Base-by-base conservation (phyloP, 164 flowering plant species). In the Umbilicus rupestris region DNA sequence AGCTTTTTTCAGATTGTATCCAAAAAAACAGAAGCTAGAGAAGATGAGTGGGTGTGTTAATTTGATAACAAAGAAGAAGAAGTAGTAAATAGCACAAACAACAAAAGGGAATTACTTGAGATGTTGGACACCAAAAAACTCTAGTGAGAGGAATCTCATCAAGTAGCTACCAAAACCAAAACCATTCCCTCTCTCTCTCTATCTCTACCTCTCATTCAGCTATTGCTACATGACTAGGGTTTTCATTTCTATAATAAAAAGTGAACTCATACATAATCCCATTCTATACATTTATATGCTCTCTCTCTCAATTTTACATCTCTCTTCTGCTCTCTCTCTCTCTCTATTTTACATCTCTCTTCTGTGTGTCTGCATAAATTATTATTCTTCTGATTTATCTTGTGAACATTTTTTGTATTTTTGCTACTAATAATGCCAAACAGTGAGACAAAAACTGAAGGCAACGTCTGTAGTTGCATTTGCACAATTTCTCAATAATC, bases 21-120 rank as follows among this genome's bases (percentile, higher is more conserved):
- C 33, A 55, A 26, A 55, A 55, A 55, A 55, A 55, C 60, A 55
- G 28, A 55, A 33, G 28, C n/a, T n/a, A 55, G 60, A 26, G 33
- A 55, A 28, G 60, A 55, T 55, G 19, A 55, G 60, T 55, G 60
- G 35, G 60, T 55, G 28, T 55, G 60, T 55, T 55, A 55, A 55
- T 55, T 55, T 55, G 60, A 55, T 55, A 28, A 55, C 60, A 55
- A 55, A 55, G 60, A 47, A 55, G 60, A 55, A 55, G 60, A 55
- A 29, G 60, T 11, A 55, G 60, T n/a, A 55, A 26, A 55, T 33
- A 55, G 19, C 60, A 55, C 60, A 55, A 55, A 55, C 60, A 55
- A 55, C 60, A 55, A 55, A 55, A 55, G 33, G 33, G 60, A 55
- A 55, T 55, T 55, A 55, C 60, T 55, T 55, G 60, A 55, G 60